A percentile compares a stretch with the other conserved stretches of the same genome.
Evolutionary conservation across 345 rosid species (phyloP).

Genomic region (Eucalyptus lansdowneana): DNA sequence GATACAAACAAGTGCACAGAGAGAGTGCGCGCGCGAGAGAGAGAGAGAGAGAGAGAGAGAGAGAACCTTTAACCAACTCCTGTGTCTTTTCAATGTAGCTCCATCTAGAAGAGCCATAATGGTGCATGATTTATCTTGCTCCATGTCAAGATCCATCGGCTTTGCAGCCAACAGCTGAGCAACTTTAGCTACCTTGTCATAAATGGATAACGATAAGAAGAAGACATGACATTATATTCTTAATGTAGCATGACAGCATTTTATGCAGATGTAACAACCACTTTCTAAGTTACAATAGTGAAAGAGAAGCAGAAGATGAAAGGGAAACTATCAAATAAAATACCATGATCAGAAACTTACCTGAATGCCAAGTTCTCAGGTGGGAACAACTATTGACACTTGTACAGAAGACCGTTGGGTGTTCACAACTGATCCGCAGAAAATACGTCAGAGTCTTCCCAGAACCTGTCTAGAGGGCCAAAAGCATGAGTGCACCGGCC

Average conservation of each 20-base stretch:
- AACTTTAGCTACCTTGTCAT: conserved; percentile 60
- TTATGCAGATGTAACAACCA: not conserved
- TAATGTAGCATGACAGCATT: not conserved
- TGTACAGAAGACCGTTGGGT: conserved; percentile 68
- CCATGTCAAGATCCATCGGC: conserved; percentile 18
- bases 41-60: not conserved
- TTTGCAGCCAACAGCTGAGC: conserved; percentile 71
- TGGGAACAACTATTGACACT: conserved; percentile 76
- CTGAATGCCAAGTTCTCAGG: conserved; percentile 91
- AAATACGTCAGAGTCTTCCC: conserved; percentile 89
- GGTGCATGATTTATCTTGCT: conserved; percentile 36
- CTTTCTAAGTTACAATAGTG: not conserved
- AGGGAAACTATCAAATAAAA: not conserved
- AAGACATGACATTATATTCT: not conserved
- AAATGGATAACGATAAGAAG: not conserved
- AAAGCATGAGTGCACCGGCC: not conserved
- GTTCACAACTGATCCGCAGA: conserved; percentile 46
- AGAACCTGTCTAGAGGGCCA: conserved; percentile 69
- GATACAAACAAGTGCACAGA: not conserved
- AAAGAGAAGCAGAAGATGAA: not conserved
- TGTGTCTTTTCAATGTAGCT: conserved; percentile 72
- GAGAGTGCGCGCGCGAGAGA: not conserved
- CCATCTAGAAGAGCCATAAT: conserved; percentile 94
- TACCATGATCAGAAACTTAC: conserved; percentile 19
- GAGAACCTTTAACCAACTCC: conserved; percentile 81